These are phyloP conservation scores for Dictyostelium capitatum DNA, from an alignment of 78 protist genomes.

Conservation along the genomic window DNA sequence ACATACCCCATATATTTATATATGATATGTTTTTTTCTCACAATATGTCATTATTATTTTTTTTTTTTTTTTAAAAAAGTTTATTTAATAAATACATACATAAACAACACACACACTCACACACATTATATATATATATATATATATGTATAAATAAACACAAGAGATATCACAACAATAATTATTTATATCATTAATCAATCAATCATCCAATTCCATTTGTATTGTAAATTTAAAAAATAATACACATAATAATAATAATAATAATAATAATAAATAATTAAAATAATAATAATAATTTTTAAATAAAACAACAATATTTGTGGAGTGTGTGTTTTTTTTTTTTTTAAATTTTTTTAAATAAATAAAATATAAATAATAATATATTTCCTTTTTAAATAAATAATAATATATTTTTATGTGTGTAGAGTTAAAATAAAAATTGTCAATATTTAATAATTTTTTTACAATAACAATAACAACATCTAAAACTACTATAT, in stretches of 20 bases:
- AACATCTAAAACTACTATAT: too few relatives aligned
- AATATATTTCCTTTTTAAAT: background rate
- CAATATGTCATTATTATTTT: background rate
- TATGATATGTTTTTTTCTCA: background rate
- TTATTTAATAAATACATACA: background rate
- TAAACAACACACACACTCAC: too few relatives aligned
- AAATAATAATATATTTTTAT: too few relatives aligned
- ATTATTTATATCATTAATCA: background rate
- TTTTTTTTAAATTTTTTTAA: background rate
- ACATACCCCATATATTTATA: background rate
- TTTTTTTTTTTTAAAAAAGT: background rate
- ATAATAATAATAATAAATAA: background rate
- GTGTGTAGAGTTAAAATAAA: too few relatives aligned
- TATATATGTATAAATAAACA: background rate
- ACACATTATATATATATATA: too few relatives aligned
- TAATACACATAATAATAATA: background rate
- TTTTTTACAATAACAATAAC: too few relatives aligned
- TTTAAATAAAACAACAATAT: background rate
- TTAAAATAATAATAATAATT: background rate
- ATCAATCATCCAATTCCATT: conserved; percentile 2
- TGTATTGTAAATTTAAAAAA: conserved; percentile 5
- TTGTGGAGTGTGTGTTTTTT: too few relatives aligned
- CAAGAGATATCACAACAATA: background rate
- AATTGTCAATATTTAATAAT: too few relatives aligned
- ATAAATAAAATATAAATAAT: background rate